Percentiles rank a stretch among this genome's conserved stretches.
These are phyloP conservation scores for Phanerodontia chrysosporium DNA, from an alignment of 768 basidiomycete species.

Conservation along the genomic window DNA sequence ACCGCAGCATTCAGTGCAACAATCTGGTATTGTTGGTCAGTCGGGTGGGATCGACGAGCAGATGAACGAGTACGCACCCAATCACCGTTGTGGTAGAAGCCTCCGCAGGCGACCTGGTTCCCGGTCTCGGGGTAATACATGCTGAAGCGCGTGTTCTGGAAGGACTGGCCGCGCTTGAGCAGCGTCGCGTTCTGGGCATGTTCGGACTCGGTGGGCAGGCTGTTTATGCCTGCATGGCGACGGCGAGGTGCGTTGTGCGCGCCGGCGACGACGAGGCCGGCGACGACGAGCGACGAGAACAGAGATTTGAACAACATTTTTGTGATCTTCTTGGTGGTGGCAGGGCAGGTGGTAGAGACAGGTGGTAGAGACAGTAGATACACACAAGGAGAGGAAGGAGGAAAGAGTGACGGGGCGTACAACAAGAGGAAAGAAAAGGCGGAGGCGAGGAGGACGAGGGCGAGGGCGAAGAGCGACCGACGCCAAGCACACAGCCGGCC, in stretches of 20 bases:
- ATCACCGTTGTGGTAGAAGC: neutral
- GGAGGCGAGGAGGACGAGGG: neutral
- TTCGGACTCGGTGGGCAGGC: neutral
- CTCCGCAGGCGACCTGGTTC: conserved; percentile 8
- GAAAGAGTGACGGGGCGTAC: neutral
- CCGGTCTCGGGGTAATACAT: conserved; percentile 3
- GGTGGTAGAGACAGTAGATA: neutral
- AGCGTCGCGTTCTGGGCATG: neutral
- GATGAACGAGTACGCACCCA: neutral
- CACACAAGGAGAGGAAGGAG: neutral
- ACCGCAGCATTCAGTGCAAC: conserved; percentile 44
- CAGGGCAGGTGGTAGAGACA: neutral
- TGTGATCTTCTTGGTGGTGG: neutral
- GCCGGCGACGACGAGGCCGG: neutral
- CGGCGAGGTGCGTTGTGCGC: neutral
- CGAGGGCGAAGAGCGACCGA: neutral
- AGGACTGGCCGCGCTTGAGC: neutral
- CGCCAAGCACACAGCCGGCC: neutral
- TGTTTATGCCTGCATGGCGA: neutral
- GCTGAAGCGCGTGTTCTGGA: conserved; percentile 3
- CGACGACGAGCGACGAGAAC: neutral
- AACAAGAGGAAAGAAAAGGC: neutral
- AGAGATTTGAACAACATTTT: neutral
- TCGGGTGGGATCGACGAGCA: too few relatives aligned
- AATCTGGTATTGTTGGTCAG: conserved; percentile 32